Percentiles rank a stretch among this genome's conserved stretches.
These are phyloP conservation scores for Furcasterigmium sp. DNA, from an alignment of 2,329 filamentous ascomycete genomes.

Conservation along the genomic window DNA sequence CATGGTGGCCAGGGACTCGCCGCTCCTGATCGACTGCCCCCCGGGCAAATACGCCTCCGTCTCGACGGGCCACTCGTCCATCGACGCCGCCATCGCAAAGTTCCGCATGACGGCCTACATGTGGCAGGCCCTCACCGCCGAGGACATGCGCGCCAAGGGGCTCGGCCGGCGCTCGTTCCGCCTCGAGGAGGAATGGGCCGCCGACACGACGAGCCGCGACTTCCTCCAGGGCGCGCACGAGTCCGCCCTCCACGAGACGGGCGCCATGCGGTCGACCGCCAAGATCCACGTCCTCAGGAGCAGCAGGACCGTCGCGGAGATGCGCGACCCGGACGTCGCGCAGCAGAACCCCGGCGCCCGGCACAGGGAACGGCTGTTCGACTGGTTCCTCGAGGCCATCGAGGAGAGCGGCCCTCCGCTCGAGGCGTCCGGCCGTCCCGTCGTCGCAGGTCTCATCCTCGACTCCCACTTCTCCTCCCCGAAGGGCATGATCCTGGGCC, in stretches of 20 bases:
- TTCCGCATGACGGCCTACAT: conserved; percentile 70
- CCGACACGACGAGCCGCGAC: conserved; percentile 52
- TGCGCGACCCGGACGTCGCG: conserved; percentile 57
- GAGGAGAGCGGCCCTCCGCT: conserved; percentile 34
- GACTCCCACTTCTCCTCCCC: conserved; percentile 62
- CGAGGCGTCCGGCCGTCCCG: conserved; percentile 38
- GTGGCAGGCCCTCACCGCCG: conserved; percentile 72
- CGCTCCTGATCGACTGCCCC: conserved; percentile 62
- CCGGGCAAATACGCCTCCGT: conserved; percentile 52
- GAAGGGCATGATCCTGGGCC: conserved; percentile 55
- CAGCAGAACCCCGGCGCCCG: conserved; percentile 56
- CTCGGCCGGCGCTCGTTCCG: conserved; percentile 67
- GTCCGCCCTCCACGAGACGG: background rate
- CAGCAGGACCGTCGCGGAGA: conserved; percentile 60
- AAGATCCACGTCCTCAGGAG: conserved; percentile 65
- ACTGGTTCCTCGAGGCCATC: conserved; percentile 33
- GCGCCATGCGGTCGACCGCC: conserved; percentile 28
- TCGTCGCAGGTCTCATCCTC: conserved; percentile 66
- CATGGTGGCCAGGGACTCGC: conserved; percentile 64
- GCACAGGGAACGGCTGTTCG: conserved; percentile 49
- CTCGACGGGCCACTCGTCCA: conserved; percentile 40
- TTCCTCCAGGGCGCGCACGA: conserved; percentile 10
- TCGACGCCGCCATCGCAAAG: conserved; percentile 63
- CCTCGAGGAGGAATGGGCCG: conserved; percentile 69
- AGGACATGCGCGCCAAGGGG: conserved; percentile 66